phyloP scores from a whole-genome alignment of 2,329 filamentous ascomycete genomes.

The Claviceps monticola region DNA sequence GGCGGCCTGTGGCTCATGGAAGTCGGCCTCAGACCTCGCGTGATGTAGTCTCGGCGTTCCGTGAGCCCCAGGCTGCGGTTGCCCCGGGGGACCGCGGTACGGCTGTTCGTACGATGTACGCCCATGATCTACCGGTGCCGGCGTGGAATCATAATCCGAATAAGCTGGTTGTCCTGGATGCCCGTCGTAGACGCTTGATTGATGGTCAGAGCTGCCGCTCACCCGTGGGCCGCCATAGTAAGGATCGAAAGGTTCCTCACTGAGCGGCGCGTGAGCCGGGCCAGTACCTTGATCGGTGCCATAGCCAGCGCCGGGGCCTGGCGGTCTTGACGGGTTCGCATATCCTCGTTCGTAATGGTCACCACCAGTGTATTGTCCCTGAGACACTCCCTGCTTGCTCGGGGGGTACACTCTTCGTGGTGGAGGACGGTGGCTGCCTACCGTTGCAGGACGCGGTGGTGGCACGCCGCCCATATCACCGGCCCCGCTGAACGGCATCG shows the following conservation, averaged over 20 bases:
- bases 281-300: neutral
- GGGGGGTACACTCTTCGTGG: conserved; percentile 38
- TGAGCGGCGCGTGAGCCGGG: conserved; percentile 15
- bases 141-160: conserved; percentile 30
- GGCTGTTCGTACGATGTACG: conserved; percentile 35
- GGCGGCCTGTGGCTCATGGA: conserved; percentile 49
- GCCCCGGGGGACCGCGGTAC: conserved; percentile 25
- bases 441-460: conserved; percentile 41
- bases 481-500: conserved; percentile 31
- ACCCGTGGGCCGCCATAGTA: conserved; percentile 33
- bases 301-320: neutral
- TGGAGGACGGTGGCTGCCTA: conserved; percentile 36
- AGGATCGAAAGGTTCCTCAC: conserved; percentile 39
- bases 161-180: conserved; percentile 14
- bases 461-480: conserved; percentile 28
- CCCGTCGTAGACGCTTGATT: conserved; percentile 9
- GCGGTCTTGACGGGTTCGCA: conserved; percentile 12
- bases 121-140: conserved; percentile 16
- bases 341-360: conserved; percentile 21
- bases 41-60: conserved; percentile 40
- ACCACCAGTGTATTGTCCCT: conserved; percentile 17
- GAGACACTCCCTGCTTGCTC: conserved; percentile 23
- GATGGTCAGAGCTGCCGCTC: conserved; percentile 15
- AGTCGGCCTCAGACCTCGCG: conserved; percentile 54
- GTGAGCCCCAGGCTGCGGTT: conserved; percentile 34